Percentiles rank a stretch among this genome's conserved stretches.
These are phyloP conservation scores for Blakeslea trispora DNA, from an alignment of 371 early-diverging fungal species.

Conservation along the genomic window DNA sequence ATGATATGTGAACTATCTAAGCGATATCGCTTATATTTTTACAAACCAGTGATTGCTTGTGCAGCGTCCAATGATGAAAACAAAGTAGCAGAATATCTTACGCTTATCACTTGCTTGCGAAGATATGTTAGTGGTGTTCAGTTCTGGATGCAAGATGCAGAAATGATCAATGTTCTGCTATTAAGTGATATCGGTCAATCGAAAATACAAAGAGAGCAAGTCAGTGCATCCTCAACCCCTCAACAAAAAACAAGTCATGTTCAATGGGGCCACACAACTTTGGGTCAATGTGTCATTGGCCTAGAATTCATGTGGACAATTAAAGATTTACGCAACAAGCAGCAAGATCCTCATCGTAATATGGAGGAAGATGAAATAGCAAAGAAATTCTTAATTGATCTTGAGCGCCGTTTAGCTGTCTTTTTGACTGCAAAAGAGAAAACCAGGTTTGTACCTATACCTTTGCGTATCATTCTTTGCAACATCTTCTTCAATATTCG, in stretches of 20 bases:
- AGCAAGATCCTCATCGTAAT: constrained; percentile 34
- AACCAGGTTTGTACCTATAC: constrained; percentile 49
- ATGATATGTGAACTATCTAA: constrained; percentile 48
- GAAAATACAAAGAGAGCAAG: constrained; percentile 13
- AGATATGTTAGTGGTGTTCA: constrained; percentile 59
- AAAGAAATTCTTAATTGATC: constrained; percentile 66
- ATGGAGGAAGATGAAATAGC: constrained; percentile 62
- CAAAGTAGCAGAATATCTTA: constrained; percentile 46
- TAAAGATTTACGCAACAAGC: constrained; percentile 43
- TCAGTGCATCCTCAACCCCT: background rate
- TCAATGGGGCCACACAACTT: constrained; percentile 61
- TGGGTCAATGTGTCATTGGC: constrained; percentile 63
- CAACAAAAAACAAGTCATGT: background rate
- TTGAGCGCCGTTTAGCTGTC: constrained; percentile 60
- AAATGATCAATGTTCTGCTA: constrained; percentile 63
- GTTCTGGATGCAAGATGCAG: constrained; percentile 67
- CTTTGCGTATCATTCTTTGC: constrained; percentile 57
- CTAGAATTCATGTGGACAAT: constrained; percentile 62
- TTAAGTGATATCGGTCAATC: constrained; percentile 57
- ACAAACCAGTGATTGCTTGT: constrained; percentile 60
- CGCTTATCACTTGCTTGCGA: constrained; percentile 49
- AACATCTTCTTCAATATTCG: constrained; percentile 60
- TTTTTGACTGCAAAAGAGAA: constrained; percentile 65
- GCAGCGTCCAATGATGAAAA: constrained; percentile 59
- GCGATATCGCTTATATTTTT: constrained; percentile 45